phyloP scores from a whole-genome alignment of 805 yeast genomes.

The Teunomyces panamensis region DNA sequence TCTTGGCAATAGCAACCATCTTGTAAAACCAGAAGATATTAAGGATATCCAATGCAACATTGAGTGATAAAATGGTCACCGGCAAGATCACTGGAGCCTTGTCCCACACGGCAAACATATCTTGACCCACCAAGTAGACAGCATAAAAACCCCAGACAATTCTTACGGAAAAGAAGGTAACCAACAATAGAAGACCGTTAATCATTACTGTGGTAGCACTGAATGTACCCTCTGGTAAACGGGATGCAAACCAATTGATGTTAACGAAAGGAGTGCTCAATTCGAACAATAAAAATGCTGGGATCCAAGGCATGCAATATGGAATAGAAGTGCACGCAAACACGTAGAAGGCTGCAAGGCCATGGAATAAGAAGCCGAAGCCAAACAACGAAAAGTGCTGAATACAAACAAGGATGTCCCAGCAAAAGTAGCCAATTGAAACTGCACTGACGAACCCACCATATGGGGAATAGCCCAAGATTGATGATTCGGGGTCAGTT shows the following conservation, averaged over 20 bases:
- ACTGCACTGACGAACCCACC: slow-evolving; percentile 70
- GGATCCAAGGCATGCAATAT: slow-evolving; percentile 75
- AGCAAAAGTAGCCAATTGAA: slow-evolving; percentile 82
- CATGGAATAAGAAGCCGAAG: slow-evolving; percentile 77
- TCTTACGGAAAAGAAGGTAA: slow-evolving; percentile 72
- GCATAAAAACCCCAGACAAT: slow-evolving; percentile 87
- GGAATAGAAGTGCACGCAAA: slow-evolving; percentile 65
- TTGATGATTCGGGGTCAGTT: slow-evolving; percentile 39
- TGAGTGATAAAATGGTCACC: slow-evolving; percentile 49
- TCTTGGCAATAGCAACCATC: slow-evolving; percentile 74
- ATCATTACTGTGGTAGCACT: slow-evolving; percentile 51
- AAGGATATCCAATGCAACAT: slow-evolving; percentile 60
- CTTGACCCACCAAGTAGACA: slow-evolving; percentile 48
- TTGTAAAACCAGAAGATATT: slow-evolving; percentile 86
- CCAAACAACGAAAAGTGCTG: slow-evolving; percentile 70
- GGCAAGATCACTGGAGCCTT: slow-evolving; percentile 49
- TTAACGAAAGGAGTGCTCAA: slow-evolving; percentile 93
- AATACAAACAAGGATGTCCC: slow-evolving; percentile 81
- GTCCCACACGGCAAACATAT: slow-evolving; percentile 45
- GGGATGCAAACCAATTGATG: slow-evolving; percentile 84
- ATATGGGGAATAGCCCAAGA: slow-evolving; percentile 72
- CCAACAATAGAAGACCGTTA: slow-evolving; percentile 71
- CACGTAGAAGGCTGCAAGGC: slow-evolving; percentile 74
- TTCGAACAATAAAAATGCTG: slow-evolving; percentile 82
- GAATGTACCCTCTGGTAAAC: slow-evolving; percentile 66